Conservation (phyloP, 2,329 filamentous ascomycete species). For the Penicillium sp. region DNA sequence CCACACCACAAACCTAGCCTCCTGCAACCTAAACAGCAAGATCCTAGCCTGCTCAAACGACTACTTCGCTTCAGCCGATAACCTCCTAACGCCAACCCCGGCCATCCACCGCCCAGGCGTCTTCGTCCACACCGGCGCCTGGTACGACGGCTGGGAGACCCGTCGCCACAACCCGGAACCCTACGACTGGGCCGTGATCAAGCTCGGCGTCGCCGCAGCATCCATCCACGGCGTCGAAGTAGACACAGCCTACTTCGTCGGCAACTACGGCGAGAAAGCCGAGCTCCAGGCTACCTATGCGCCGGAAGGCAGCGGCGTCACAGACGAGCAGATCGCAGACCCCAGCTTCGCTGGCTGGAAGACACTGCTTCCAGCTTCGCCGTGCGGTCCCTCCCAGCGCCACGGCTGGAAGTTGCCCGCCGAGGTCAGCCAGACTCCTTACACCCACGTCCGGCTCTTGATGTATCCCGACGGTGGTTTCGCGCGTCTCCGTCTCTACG, state of each 20-base stretch:
- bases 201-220: conserved; percentile 51
- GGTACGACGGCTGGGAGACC: conserved; percentile 65
- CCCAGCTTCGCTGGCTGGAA: conserved; percentile 38
- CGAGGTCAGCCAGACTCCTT: conserved; percentile 26
- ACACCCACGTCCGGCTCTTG: conserved; percentile 44
- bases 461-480: conserved; percentile 49
- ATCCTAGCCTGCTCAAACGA: conserved; percentile 58
- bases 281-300: conserved; percentile 38
- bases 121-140: conserved; percentile 58
- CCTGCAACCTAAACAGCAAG: conserved; percentile 49
- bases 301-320: conserved; percentile 17
- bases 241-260: conserved; percentile 45
- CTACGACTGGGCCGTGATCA: conserved; percentile 59
- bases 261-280: conserved; percentile 46
- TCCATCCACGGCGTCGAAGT: conserved; percentile 44
- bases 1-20: conserved; percentile 50
- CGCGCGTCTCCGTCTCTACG: conserved; percentile 43
- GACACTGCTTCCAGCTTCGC: conserved; percentile 37
- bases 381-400: conserved; percentile 42
- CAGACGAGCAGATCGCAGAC: conserved; percentile 32
- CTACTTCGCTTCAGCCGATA: conserved; percentile 58
- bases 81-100: conserved; percentile 56
- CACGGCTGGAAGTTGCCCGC: conserved; percentile 40
- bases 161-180: conserved; percentile 56
- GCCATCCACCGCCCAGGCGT: conserved; percentile 56